Conservation (phyloP, 805 yeast species). For the Metschnikowia chrysomelidarum region DNA sequence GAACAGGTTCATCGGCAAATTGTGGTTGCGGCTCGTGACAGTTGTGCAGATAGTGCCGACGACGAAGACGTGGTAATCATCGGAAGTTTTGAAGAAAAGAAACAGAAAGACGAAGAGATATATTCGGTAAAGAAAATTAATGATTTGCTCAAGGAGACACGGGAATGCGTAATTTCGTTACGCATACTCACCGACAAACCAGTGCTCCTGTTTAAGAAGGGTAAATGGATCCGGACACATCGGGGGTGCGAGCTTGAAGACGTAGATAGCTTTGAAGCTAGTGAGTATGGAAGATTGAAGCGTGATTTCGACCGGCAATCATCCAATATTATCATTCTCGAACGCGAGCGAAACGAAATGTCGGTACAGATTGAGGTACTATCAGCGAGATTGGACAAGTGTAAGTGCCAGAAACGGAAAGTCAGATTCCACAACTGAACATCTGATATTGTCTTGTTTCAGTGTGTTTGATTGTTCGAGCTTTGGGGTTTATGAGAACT, state of each 20-base stretch:
- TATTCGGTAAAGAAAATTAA: too few relatives aligned
- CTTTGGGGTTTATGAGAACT: too few relatives aligned
- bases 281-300: conserved; percentile 12
- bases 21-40: conserved; percentile 1
- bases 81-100: too few relatives aligned
- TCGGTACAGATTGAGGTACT: conserved; percentile 5
- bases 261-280: background rate
- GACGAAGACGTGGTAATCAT: too few relatives aligned
- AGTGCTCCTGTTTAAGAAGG: conserved; percentile 6
- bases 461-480: too few relatives aligned
- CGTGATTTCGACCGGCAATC: conserved; percentile 14
- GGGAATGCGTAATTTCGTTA: too few relatives aligned
- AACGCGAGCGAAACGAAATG: conserved; percentile 15
- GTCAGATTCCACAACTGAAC: background rate
- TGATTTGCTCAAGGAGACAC: too few relatives aligned
- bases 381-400: conserved; percentile 1
- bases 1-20: conserved; percentile 1
- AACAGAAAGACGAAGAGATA: too few relatives aligned
- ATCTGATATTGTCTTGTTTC: background rate
- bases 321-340: conserved; percentile 15
- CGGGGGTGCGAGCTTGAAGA: conserved; percentile 7
- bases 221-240: conserved; percentile 11
- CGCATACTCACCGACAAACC: background rate
- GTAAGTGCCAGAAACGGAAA: background rate
- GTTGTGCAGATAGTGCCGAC: conserved; percentile 1